These are phyloP conservation scores for Podaxis carcinomalis DNA, from an alignment of 768 basidiomycete genomes.

Conservation along the genomic window DNA sequence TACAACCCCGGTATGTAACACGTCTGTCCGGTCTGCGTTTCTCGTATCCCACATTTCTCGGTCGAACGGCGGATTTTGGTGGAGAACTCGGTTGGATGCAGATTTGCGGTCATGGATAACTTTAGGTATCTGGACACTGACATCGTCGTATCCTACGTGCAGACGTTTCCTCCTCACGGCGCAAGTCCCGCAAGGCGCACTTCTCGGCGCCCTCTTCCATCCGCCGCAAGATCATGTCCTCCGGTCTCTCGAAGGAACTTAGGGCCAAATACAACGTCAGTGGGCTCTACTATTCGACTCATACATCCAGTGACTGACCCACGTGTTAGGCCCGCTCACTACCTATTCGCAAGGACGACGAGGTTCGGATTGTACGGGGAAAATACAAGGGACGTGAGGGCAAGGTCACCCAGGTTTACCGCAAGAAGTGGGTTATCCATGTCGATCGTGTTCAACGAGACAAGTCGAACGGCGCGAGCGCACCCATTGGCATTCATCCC, in stretches of 20 bases:
- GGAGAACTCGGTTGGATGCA: slow-evolving; percentile 53
- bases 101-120: slow-evolving; percentile 18
- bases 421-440: slow-evolving; percentile 99
- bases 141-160: slow-evolving; percentile 15
- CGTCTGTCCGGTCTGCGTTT: slow-evolving; percentile 18
- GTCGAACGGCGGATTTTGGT: slow-evolving; percentile 21
- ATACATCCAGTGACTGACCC: background rate
- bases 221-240: slow-evolving; percentile 98
- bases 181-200: slow-evolving; percentile 98
- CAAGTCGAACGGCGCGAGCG: slow-evolving; percentile 93
- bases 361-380: slow-evolving; percentile 93
- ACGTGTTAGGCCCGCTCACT: slow-evolving; percentile 72
- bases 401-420: slow-evolving; percentile 96
- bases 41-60: slow-evolving; percentile 20
- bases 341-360: slow-evolving; percentile 97
- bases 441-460: slow-evolving; percentile 97
- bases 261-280: slow-evolving; percentile 87
- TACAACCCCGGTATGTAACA: slow-evolving; percentile 72
- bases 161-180: slow-evolving; percentile 91
- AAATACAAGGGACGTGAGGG: slow-evolving; percentile 99
- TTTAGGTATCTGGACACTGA: slow-evolving; percentile 26
- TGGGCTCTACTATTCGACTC: slow-evolving; percentile 10
- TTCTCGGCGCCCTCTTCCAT: slow-evolving; percentile 92
- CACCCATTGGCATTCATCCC: slow-evolving; percentile 93
- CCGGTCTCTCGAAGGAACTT: slow-evolving; percentile 92